A percentile compares a stretch with the other conserved stretches of the same genome.
Conservation (phyloP, 352 stramenopile genomes). For the Globisporangium viniferum region DNA sequence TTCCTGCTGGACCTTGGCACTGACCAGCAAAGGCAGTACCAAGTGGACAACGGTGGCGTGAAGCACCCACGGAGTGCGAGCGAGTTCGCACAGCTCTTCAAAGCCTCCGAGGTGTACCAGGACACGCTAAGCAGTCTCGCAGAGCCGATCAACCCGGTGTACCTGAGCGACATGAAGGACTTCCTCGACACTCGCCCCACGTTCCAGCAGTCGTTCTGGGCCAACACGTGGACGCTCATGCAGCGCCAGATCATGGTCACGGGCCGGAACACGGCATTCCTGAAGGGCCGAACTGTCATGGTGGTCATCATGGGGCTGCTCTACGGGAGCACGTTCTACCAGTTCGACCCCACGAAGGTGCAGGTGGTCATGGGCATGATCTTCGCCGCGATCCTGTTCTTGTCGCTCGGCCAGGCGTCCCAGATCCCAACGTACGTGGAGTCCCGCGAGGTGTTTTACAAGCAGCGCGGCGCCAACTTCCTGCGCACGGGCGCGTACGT, state of each 20-base stretch:
- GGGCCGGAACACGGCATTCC: constrained; percentile 20
- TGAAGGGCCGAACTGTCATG: constrained; percentile 24
- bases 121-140: constrained; percentile 10
- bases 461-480: constrained; percentile 63
- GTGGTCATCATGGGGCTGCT: constrained; percentile 27
- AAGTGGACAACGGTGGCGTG: constrained; percentile 2
- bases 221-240: constrained; percentile 18
- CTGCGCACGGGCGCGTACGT: constrained; percentile 55
- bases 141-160: neutral
- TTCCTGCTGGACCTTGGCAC: constrained; percentile 27
- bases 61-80: neutral
- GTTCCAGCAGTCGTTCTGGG: constrained; percentile 17
- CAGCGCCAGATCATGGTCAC: constrained; percentile 22
- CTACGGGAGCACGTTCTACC: constrained; percentile 25
- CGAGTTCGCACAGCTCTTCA: constrained; percentile 23
- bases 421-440: constrained; percentile 52
- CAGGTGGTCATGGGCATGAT: constrained; percentile 44
- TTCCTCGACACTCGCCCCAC: constrained; percentile 9
- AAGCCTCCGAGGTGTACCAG: constrained; percentile 18
- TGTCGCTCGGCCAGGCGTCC: constrained; percentile 51
- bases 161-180: constrained; percentile 9
- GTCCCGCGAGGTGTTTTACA: constrained; percentile 62
- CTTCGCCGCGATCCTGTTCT: constrained; percentile 62
- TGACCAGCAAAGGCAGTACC: constrained; percentile 21
- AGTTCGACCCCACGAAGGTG: constrained; percentile 21